These are phyloP conservation scores for Mytilinidion resinicola DNA, from an alignment of 495 filamentous ascomycete genomes.

Conservation along the genomic window DNA sequence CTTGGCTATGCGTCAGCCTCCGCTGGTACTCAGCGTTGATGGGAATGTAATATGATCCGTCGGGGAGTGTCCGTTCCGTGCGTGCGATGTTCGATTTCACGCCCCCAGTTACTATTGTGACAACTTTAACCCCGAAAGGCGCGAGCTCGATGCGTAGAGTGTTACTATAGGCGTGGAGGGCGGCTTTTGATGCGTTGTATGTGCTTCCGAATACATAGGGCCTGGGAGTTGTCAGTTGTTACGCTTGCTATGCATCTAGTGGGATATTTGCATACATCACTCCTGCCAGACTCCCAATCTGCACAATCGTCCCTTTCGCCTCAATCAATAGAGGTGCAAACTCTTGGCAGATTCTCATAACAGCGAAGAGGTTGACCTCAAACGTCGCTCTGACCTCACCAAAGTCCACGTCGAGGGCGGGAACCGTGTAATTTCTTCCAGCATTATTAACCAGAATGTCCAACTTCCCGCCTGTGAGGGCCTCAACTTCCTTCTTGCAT, in stretches of 20 bases:
- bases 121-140: slow-evolving; percentile 43
- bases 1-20: slow-evolving; percentile 52
- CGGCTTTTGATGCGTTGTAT: slow-evolving; percentile 61
- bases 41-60: slow-evolving; percentile 47
- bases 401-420: slow-evolving; percentile 51
- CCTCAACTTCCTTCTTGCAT: slow-evolving; percentile 41
- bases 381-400: slow-evolving; percentile 48
- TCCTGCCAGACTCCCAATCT: slow-evolving; percentile 53
- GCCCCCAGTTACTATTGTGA: slow-evolving; percentile 53
- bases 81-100: slow-evolving; percentile 55
- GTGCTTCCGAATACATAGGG: slow-evolving; percentile 37
- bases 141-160: slow-evolving; percentile 52
- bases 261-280: slow-evolving; percentile 34
- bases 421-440: slow-evolving; percentile 55
- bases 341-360: slow-evolving; percentile 53
- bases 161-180: slow-evolving; percentile 54
- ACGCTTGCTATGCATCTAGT: neutral
- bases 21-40: slow-evolving; percentile 47
- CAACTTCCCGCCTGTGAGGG: slow-evolving; percentile 42
- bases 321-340: slow-evolving; percentile 55
- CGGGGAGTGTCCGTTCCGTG: slow-evolving; percentile 42
- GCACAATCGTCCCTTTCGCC: slow-evolving; percentile 55
- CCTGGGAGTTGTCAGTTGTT: neutral
- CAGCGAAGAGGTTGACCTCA: slow-evolving; percentile 53
- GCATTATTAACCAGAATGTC: slow-evolving; percentile 61